Conservation (phyloP, 2,329 filamentous ascomycete genomes). For the Emmonsia crescens region DNA sequence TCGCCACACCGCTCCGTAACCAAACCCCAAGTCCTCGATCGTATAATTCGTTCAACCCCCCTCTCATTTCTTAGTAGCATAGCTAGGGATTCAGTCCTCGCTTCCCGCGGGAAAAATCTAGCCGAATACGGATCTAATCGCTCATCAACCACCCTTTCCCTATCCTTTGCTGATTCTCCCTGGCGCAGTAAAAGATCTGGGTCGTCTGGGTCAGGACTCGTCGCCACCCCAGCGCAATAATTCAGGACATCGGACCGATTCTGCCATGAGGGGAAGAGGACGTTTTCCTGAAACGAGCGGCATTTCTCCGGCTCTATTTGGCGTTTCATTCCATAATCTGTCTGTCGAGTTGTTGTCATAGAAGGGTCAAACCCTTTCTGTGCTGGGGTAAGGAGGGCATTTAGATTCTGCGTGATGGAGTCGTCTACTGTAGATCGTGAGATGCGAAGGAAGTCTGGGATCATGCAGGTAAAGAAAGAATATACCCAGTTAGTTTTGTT, state of each 20-base stretch:
- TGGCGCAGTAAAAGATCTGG: constrained; percentile 62
- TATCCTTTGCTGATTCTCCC: constrained; percentile 57
- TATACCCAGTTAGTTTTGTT: background rate
- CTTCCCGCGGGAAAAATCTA: constrained; percentile 62
- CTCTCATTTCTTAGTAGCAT: constrained; percentile 57
- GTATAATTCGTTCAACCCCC: constrained; percentile 66
- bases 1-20: constrained; percentile 64
- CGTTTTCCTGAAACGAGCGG: constrained; percentile 58
- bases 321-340: constrained; percentile 38
- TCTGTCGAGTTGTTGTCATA: constrained; percentile 56
- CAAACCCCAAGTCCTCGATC: constrained; percentile 69
- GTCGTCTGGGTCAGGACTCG: constrained; percentile 76
- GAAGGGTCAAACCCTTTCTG: constrained; percentile 62
- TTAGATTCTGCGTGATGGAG: constrained; percentile 84
- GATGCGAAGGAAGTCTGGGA: constrained; percentile 74
- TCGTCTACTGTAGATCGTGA: constrained; percentile 83
- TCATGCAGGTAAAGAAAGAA: background rate
- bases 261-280: constrained; percentile 85
- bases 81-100: constrained; percentile 69
- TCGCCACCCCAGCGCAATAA: constrained; percentile 83
- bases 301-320: constrained; percentile 56
- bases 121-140: constrained; percentile 83
- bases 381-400: constrained; percentile 71
- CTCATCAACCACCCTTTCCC: constrained; percentile 71
- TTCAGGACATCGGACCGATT: constrained; percentile 68